Evolutionary conservation across 345 rosid genomes (phyloP).

Genomic region (Conringia planisiliqua): DNA sequence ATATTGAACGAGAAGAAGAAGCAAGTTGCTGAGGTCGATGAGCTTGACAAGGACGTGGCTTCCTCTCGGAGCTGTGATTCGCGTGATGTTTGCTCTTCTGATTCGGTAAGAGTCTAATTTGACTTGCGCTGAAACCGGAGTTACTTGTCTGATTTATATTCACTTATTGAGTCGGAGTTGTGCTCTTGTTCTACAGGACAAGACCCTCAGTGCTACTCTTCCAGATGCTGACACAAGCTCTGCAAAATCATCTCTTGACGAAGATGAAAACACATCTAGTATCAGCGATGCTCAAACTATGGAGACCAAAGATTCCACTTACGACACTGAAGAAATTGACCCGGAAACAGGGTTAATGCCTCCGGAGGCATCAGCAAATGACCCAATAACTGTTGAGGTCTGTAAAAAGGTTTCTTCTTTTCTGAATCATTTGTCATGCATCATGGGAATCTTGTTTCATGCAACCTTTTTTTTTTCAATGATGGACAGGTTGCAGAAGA

Average conservation of each 20-base stretch:
- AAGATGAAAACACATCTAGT: slow-evolving; percentile 19
- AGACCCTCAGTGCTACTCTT: slow-evolving; percentile 21
- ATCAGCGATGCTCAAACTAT: slow-evolving; percentile 33
- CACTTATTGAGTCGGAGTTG: background rate
- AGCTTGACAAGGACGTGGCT: slow-evolving; percentile 45
- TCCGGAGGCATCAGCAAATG: slow-evolving; percentile 33
- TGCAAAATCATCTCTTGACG: slow-evolving; percentile 11
- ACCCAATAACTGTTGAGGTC: slow-evolving; percentile 36
- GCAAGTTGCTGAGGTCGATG: slow-evolving; percentile 49
- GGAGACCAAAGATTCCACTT: slow-evolving; percentile 30
- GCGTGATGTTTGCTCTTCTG: slow-evolving; percentile 46
- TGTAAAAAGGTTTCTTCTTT: background rate
- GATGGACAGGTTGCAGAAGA: slow-evolving; percentile 40
- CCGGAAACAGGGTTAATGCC: slow-evolving; percentile 23
- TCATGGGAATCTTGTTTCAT: background rate
- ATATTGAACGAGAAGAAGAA: slow-evolving; percentile 44
- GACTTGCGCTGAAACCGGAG: background rate
- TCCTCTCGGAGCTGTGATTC: slow-evolving; percentile 50
- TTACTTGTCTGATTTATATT: background rate
- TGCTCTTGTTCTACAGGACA: slow-evolving; percentile 28
- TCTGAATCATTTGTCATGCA: background rate
- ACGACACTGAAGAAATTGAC: slow-evolving; percentile 2
- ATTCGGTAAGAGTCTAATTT: slow-evolving; percentile 41
- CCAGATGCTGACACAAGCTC: slow-evolving; percentile 30
- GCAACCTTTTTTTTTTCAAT: background rate